Evolutionary conservation across 768 basidiomycete genomes (phyloP).

Genomic region (Tylopilus rubrobrunneus): DNA sequence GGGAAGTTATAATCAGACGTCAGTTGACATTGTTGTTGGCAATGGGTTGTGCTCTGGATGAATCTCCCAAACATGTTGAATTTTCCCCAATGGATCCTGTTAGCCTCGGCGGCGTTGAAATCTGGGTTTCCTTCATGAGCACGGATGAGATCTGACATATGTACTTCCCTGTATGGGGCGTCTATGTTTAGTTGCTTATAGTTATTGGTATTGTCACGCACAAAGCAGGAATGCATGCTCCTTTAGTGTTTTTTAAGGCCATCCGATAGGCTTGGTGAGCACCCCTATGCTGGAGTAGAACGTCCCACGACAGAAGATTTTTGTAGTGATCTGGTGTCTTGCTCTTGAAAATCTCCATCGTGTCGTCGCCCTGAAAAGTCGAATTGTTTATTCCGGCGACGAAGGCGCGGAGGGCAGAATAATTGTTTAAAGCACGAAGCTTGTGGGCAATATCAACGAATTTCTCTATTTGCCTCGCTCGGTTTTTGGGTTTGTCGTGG

Average conservation of each 20-base stretch:
- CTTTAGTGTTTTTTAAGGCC: constrained; percentile 80
- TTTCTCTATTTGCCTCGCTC: constrained; percentile 83
- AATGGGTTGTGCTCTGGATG: constrained; percentile 70
- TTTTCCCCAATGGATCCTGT: constrained; percentile 92
- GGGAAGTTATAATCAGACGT: constrained; percentile 59
- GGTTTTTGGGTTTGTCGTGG: constrained; percentile 70
- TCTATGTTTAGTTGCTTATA: constrained; percentile 10
- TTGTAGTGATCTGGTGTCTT: constrained; percentile 70
- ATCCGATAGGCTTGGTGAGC: constrained; percentile 90
- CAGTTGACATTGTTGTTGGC: constrained; percentile 67
- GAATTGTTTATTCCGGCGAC: constrained; percentile 91
- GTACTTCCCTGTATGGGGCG: constrained; percentile 68
- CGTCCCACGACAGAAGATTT: constrained; percentile 77
- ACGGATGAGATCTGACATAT: constrained; percentile 84
- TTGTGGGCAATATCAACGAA: constrained; percentile 80
- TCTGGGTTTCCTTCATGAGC: constrained; percentile 85
- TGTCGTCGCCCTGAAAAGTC: constrained; percentile 71
- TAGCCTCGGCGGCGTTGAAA: constrained; percentile 57
- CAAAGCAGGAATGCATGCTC: constrained; percentile 85
- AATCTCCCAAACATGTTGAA: constrained; percentile 90
- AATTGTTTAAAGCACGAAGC: constrained; percentile 84
- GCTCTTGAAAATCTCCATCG: constrained; percentile 67
- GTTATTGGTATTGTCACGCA: constrained; percentile 33
- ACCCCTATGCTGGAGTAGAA: constrained; percentile 75
- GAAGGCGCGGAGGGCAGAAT: constrained; percentile 87